These are phyloP conservation scores for Plasmodium relictum DNA, from an alignment of 169 alveolate genomes.

Conservation along the genomic window DNA sequence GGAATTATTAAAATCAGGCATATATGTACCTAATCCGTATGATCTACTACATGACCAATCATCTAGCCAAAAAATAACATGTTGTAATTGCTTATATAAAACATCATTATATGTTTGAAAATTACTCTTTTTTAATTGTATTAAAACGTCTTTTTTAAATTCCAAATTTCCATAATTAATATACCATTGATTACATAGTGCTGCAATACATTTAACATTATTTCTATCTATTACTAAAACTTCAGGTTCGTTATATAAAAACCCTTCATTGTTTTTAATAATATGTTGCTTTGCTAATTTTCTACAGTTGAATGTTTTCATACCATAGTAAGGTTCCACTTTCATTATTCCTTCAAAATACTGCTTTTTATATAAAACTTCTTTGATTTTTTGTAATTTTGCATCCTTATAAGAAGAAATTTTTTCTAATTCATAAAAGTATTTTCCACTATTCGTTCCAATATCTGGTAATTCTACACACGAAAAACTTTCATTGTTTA, in stretches of 20 bases:
- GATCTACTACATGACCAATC: conserved; percentile 99
- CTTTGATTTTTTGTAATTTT: conserved; percentile 96
- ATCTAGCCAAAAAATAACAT: conserved; percentile 91
- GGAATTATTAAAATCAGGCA: conserved; percentile 93
- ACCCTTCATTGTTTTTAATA: conserved; percentile 84
- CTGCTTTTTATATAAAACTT: conserved; percentile 96
- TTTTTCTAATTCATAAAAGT: conserved; percentile 87
- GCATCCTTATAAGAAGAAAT: conserved; percentile 94
- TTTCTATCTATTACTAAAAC: conserved; percentile 95
- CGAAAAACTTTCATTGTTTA: conserved; percentile 93
- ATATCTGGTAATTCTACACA: conserved; percentile 94
- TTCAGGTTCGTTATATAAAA: conserved; percentile 97
- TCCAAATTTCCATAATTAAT: conserved; percentile 96
- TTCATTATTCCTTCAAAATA: conserved; percentile 97
- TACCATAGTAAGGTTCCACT: conserved; percentile 93
- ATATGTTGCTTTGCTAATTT: conserved; percentile 82
- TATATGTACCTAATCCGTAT: conserved; percentile 98
- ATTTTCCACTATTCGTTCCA: conserved; percentile 86
- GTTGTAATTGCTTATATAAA: conserved; percentile 91
- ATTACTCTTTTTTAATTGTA: conserved; percentile 88
- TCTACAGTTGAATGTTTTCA: conserved; percentile 90
- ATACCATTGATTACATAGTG: conserved; percentile 98
- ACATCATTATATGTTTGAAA: conserved; percentile 86
- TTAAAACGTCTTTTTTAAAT: conserved; percentile 94
- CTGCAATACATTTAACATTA: conserved; percentile 97